phyloP scores from a whole-genome alignment of 306 rosid species.

The Lathyrus aphaca region DNA sequence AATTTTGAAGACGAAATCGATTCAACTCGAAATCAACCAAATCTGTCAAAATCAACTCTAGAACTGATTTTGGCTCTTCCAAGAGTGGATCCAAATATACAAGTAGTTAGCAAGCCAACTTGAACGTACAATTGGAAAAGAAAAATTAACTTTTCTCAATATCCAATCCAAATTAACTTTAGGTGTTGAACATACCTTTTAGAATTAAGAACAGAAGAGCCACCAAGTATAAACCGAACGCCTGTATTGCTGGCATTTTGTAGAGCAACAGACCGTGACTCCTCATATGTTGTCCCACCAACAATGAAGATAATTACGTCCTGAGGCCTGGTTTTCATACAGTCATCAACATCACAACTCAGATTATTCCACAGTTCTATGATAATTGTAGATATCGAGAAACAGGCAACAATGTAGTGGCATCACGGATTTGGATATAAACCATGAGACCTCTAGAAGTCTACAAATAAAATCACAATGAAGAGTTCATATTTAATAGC shows the following conservation, averaged over 20 bases:
- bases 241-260: constrained; percentile 83
- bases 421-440: constrained; percentile 17
- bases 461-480: constrained; percentile 26
- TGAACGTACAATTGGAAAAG: constrained; percentile 22
- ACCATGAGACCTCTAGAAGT: constrained; percentile 26
- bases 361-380: constrained; percentile 32
- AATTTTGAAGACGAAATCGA: too few species aligned
- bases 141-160: constrained; percentile 19
- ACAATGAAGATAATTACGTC: constrained; percentile 90
- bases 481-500: constrained; percentile 31
- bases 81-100: too few species aligned
- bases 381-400: neutral
- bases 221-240: constrained; percentile 85
- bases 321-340: constrained; percentile 71
- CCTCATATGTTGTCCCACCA: constrained; percentile 98
- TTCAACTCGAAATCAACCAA: too few species aligned
- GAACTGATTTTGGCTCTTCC: too few species aligned
- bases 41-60: too few species aligned
- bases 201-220: constrained; percentile 85
- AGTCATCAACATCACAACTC: constrained; percentile 38
- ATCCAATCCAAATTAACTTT: constrained; percentile 33
- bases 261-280: constrained; percentile 79
- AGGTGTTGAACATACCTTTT: constrained; percentile 61
- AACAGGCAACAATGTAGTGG: constrained; percentile 19
- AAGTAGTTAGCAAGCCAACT: constrained; percentile 12